phyloP scores from a whole-genome alignment of 371 early-diverging fungal genomes.

The Rhizomucor pusillus region DNA sequence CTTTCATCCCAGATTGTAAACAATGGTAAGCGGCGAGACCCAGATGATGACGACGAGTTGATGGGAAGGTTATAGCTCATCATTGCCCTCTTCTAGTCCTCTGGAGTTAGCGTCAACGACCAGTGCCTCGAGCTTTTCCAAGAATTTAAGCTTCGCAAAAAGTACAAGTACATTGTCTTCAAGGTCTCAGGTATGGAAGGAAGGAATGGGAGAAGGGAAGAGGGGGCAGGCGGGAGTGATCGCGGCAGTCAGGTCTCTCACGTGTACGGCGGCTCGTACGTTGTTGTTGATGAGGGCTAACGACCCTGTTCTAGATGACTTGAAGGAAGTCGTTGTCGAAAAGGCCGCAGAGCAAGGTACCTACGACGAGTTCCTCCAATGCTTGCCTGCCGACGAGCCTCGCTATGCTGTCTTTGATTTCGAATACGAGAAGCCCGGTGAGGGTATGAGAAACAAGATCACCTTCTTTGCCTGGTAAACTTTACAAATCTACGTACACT shows the following conservation, averaged over 20 bases:
- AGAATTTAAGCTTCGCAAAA: slow-evolving; percentile 74
- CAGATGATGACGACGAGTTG: background rate
- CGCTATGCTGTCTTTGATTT: slow-evolving; percentile 88
- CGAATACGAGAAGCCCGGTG: slow-evolving; percentile 65
- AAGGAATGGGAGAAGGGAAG: background rate
- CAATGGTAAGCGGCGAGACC: too few relatives aligned
- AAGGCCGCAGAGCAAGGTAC: slow-evolving; percentile 43
- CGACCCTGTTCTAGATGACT: slow-evolving; percentile 33
- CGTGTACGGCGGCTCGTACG: background rate
- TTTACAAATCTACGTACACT: too few relatives aligned
- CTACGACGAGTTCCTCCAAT: slow-evolving; percentile 67
- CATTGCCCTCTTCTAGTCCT: slow-evolving; percentile 29
- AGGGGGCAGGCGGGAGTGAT: background rate
- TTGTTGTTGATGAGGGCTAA: background rate
- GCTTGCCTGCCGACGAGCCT: slow-evolving; percentile 68
- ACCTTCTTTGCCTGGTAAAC: slow-evolving; percentile 46
- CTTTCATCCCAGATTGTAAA: too few relatives aligned
- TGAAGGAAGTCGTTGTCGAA: slow-evolving; percentile 67
- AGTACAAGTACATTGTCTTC: slow-evolving; percentile 76
- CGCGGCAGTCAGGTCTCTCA: background rate
- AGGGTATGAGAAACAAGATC: slow-evolving; percentile 73
- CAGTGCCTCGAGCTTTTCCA: slow-evolving; percentile 61
- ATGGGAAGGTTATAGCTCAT: background rate
- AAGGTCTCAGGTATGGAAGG: slow-evolving; percentile 61
- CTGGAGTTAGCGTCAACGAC: slow-evolving; percentile 70